phyloP scores from a whole-genome alignment of 768 basidiomycete species.

The Tylopilus rubrobrunneus region DNA sequence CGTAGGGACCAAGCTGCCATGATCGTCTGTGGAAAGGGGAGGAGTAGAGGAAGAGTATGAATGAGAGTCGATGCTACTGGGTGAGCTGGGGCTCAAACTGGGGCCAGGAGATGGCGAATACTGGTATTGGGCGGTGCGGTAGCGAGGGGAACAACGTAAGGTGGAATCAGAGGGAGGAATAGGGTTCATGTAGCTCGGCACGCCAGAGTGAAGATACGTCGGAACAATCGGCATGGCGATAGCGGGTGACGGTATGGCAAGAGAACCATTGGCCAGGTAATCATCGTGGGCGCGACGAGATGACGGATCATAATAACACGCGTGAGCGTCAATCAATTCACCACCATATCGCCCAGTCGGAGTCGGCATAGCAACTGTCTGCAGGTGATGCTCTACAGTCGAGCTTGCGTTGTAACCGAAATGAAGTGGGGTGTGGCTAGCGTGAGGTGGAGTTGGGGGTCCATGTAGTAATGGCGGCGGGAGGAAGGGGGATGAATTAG shows the following conservation, averaged over 20 bases:
- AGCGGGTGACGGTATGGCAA: not conserved
- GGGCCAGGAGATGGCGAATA: not conserved
- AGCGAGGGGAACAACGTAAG: not conserved
- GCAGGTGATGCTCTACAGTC: not conserved
- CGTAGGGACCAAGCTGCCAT: not conserved
- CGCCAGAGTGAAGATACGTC: not conserved
- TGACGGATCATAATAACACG: not conserved
- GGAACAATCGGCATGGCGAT: conserved; percentile 7
- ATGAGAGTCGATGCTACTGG: not conserved
- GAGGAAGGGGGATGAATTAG: not conserved
- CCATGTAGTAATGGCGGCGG: not conserved
- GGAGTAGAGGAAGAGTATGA: not conserved
- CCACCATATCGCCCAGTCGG: not conserved
- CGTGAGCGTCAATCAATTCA: conserved; percentile 3
- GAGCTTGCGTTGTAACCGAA: not conserved
- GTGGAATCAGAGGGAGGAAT: not conserved
- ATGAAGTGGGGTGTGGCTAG: not conserved
- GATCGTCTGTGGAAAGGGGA: not conserved
- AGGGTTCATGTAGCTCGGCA: not conserved
- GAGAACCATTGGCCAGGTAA: not conserved
- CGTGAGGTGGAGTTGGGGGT: not conserved
- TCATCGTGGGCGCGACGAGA: not conserved
- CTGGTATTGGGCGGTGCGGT: not conserved
- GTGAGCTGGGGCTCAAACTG: not conserved
- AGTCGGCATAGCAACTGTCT: conserved; percentile 4